A percentile compares a stretch with the other conserved stretches of the same genome.
phyloP scores from a whole-genome alignment of 768 basidiomycete species.

The Myochromella boudieri region DNA sequence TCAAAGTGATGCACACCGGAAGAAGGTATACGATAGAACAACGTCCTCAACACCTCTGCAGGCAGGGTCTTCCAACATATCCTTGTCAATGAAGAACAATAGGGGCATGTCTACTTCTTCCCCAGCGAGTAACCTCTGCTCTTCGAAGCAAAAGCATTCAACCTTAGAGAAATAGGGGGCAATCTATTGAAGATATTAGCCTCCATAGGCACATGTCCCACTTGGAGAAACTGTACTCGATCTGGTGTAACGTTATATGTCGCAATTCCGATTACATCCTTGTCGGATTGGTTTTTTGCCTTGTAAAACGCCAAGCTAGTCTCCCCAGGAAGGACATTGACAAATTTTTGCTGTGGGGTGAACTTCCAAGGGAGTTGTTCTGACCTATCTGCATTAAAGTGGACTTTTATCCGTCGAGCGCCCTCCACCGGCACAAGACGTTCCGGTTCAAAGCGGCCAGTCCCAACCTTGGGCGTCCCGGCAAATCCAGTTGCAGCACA shows the following conservation, averaged over 20 bases:
- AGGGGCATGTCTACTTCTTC: slow-evolving; percentile 99
- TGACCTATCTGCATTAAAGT: slow-evolving; percentile 92
- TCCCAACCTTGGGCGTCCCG: slow-evolving; percentile 88
- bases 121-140: slow-evolving; percentile 89
- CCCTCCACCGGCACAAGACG: slow-evolving; percentile 75
- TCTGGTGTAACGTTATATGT: slow-evolving; percentile 99
- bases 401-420: slow-evolving; percentile 82
- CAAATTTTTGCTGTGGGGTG: slow-evolving; percentile 85
- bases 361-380: slow-evolving; percentile 94
- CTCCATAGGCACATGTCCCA: background rate
- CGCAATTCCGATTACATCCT: slow-evolving; percentile 96
- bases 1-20: slow-evolving; percentile 66
- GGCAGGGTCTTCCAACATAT: slow-evolving; percentile 89
- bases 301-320: slow-evolving; percentile 95
- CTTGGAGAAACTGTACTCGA: slow-evolving; percentile 53
- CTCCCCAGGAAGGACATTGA: slow-evolving; percentile 92
- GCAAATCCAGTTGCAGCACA: slow-evolving; percentile 97
- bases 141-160: slow-evolving; percentile 99
- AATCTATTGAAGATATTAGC: slow-evolving; percentile 50
- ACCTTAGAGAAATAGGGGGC: slow-evolving; percentile 99
- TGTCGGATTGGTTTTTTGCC: slow-evolving; percentile 79
- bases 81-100: slow-evolving; percentile 98
- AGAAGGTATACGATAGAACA: slow-evolving; percentile 96
- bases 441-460: slow-evolving; percentile 81
- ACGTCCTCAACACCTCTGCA: slow-evolving; percentile 88